Evolutionary conservation across 257 asterid genomes (phyloP).

Genomic region (Voacanga thouarsii): DNA sequence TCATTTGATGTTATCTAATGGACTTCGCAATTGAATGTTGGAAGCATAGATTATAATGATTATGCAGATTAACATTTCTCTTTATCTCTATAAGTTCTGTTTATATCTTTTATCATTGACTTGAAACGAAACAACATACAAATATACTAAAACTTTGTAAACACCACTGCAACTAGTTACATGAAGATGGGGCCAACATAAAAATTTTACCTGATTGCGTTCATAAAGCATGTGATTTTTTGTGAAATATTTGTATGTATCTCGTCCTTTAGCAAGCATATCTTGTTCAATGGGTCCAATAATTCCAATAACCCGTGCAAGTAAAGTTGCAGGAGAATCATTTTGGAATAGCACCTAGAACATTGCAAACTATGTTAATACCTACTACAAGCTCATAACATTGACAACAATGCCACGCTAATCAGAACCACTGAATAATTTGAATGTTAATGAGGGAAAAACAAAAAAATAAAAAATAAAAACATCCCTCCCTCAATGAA

Average conservation of each 20-base stretch:
- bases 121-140: background rate
- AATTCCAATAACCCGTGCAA: conserved; percentile 93
- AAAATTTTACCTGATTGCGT: conserved; percentile 70
- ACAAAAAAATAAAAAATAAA: background rate
- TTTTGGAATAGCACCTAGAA: conserved; percentile 93
- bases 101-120: background rate
- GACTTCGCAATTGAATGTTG: background rate
- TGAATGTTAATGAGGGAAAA: background rate
- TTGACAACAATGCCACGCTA: background rate
- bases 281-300: conserved; percentile 74
- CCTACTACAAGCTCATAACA: background rate
- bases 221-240: conserved; percentile 95
- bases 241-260: conserved; percentile 82
- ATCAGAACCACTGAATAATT: background rate
- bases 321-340: conserved; percentile 97
- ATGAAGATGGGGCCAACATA: background rate
- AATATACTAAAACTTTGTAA: background rate
- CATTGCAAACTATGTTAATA: conserved; percentile 7
- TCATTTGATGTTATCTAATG: background rate
- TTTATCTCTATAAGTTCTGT: background rate
- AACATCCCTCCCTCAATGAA: background rate
- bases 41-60: background rate
- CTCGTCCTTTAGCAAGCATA: conserved; percentile 87
- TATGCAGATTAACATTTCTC: background rate
- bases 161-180: background rate